A percentile compares a stretch with the other conserved stretches of the same genome.
Evolutionary conservation across 768 basidiomycete species (phyloP).

Genomic region (Chalciporus pseudorubinellus): DNA sequence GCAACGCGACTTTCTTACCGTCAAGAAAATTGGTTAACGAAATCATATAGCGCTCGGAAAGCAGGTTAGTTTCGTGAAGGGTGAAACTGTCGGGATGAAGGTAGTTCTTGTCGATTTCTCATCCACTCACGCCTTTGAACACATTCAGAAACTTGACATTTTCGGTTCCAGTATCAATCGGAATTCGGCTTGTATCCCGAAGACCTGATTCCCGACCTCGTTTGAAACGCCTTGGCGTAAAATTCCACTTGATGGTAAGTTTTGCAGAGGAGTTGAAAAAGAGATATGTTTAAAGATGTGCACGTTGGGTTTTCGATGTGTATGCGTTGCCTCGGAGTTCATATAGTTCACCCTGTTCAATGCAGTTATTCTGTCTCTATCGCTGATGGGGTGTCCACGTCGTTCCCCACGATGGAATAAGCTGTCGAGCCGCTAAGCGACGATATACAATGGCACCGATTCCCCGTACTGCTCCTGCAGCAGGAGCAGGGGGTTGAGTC

Average conservation of each 20-base stretch:
- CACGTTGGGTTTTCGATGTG: too few relatives aligned
- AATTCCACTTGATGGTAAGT: slow-evolving; percentile 19
- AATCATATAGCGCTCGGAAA: slow-evolving; percentile 22
- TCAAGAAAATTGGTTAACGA: too few relatives aligned
- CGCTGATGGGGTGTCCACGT: too few relatives aligned
- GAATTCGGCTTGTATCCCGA: slow-evolving; percentile 24
- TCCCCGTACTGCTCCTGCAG: too few relatives aligned
- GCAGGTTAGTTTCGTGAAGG: slow-evolving; percentile 23
- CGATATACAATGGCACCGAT: too few relatives aligned
- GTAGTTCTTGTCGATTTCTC: background rate
- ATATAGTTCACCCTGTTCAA: too few relatives aligned
- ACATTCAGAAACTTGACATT: slow-evolving; percentile 17
- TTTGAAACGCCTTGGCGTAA: slow-evolving; percentile 25
- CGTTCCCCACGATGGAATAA: too few relatives aligned
- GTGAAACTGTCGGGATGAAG: slow-evolving; percentile 17
- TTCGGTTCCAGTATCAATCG: slow-evolving; percentile 23
- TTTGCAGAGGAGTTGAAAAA: slow-evolving; percentile 22
- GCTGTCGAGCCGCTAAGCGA: too few relatives aligned
- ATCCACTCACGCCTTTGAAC: background rate
- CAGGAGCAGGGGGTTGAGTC: too few relatives aligned
- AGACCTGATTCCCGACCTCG: slow-evolving; percentile 24
- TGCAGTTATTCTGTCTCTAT: too few relatives aligned
- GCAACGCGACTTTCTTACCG: slow-evolving; percentile 1
- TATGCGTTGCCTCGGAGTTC: too few relatives aligned
- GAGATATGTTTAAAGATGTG: slow-evolving; percentile 10